A percentile compares a stretch with the other conserved stretches of the same genome.
Conservation (phyloP, 768 basidiomycete genomes). For the Psilocybe cubensis region DNA sequence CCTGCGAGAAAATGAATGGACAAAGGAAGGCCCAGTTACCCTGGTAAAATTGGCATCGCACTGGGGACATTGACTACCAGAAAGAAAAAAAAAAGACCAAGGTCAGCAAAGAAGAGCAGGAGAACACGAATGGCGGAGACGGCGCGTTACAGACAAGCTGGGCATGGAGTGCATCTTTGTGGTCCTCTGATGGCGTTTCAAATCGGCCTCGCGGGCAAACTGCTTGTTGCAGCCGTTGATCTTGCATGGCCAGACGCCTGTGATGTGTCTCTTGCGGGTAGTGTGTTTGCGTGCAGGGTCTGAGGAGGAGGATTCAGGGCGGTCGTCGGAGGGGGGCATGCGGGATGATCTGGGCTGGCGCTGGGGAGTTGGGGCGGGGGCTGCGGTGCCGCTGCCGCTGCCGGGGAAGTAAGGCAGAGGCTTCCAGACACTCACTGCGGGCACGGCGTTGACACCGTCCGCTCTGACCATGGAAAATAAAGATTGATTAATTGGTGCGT, state of each 20-base stretch:
- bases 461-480: conserved; percentile 11
- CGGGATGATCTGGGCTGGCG: conserved; percentile 10
- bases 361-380: background rate
- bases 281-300: conserved; percentile 22
- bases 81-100: too few relatives aligned
- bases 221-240: conserved; percentile 83
- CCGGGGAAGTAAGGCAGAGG: conserved; percentile 10
- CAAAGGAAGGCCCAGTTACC: conserved; percentile 47
- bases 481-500: too few relatives aligned
- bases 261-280: conserved; percentile 51
- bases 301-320: conserved; percentile 21
- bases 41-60: conserved; percentile 82
- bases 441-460: conserved; percentile 4
- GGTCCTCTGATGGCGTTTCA: conserved; percentile 81
- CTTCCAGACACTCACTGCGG: conserved; percentile 18
- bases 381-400: too few relatives aligned
- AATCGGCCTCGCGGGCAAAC: conserved; percentile 81
- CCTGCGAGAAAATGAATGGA: conserved; percentile 1
- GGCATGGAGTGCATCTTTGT: conserved; percentile 78
- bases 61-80: conserved; percentile 77
- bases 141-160: conserved; percentile 57
- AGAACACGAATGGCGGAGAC: conserved; percentile 1
- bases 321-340: conserved; percentile 23
- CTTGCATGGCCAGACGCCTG: conserved; percentile 76
- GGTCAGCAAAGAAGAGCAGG: conserved; percentile 2